Evolutionary conservation across 495 filamentous ascomycete species (phyloP).

Genomic region (Monascus purpureus): DNA sequence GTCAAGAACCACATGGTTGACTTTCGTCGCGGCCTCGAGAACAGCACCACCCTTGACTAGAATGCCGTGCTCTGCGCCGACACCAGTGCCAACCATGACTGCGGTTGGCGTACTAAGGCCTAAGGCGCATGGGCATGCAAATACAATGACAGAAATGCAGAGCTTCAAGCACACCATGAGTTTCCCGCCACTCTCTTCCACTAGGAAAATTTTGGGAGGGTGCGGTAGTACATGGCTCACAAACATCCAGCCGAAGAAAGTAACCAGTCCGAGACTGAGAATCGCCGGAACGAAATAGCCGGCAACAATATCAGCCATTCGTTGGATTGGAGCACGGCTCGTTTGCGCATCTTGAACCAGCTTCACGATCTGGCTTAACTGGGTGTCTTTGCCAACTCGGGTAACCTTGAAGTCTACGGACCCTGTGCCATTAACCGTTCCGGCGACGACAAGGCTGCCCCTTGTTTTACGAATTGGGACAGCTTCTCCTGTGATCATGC

Average conservation of each 20-base stretch:
- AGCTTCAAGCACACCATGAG: slow-evolving; percentile 96
- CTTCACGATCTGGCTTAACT: slow-evolving; percentile 94
- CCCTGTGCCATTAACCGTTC: slow-evolving; percentile 89
- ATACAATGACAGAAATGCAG: slow-evolving; percentile 97
- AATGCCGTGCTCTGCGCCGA: slow-evolving; percentile 94
- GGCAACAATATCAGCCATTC: slow-evolving; percentile 79
- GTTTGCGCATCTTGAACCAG: slow-evolving; percentile 95
- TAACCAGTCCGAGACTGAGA: slow-evolving; percentile 66
- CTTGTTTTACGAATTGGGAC: slow-evolving; percentile 82
- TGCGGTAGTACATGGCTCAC: slow-evolving; percentile 71
- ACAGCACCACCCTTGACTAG: slow-evolving; percentile 92
- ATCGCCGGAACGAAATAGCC: slow-evolving; percentile 93
- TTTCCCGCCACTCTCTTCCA: slow-evolving; percentile 66
- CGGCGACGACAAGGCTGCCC: slow-evolving; percentile 72
- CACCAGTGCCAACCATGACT: slow-evolving; percentile 96
- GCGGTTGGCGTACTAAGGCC: slow-evolving; percentile 91
- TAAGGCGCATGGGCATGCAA: slow-evolving; percentile 92
- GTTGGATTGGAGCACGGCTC: slow-evolving; percentile 85
- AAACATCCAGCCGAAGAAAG: slow-evolving; percentile 90
- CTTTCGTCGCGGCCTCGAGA: slow-evolving; percentile 80
- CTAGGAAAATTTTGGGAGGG: slow-evolving; percentile 82
- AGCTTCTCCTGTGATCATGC: slow-evolving; percentile 96
- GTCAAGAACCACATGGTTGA: slow-evolving; percentile 93
- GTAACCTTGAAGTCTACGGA: slow-evolving; percentile 88
- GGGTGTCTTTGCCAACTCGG: slow-evolving; percentile 84